Evolutionary conservation across 1,284 basidiomycete species (phyloP), one percentile per base, ranked within the genome.

Genomic region (Phylloporus sp.): DNA sequence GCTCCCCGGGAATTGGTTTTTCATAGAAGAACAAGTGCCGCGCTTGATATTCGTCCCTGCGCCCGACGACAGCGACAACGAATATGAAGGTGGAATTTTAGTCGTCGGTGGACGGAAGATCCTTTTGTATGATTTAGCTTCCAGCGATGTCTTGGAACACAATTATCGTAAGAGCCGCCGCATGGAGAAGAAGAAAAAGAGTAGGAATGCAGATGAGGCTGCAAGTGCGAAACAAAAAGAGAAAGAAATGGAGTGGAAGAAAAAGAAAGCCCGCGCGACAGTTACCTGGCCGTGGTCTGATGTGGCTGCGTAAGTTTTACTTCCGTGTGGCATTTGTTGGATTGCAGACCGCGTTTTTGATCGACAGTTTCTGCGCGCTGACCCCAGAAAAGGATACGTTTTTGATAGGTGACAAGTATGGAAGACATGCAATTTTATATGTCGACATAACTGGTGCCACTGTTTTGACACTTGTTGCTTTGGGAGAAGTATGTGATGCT

Each of bases 361-460:
- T 57, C 15, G 32, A 72, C 61, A 93, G 89, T 56, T 86, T 86
- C 78, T 87, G 85, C 70, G 69, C 80, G 10, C 73, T 88, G 39
- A 86, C 86, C 60, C 77, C 79, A 27, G 80, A 81, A 52, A 77
- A 83, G 19, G 77, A 82, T 20, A 83, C 86, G 49, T 87, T 90
- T 66, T 77, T 97, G 23, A 80, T 97, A 19, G 93, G 93, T 2
- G 96, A 97, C 74, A 83, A 84, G n/a, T 93, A 86, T 73, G 96
- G 96, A 23, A 87, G 88, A 62, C 82, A 95, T 17, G 86, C 88
- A 0, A 82, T 94, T 71, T 80, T 97, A 23, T 86, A 86, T 7
- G 77, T 93, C 66, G 84, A 89, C 64, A 69, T 63, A 49, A 80
- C 82, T 45, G 70, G 84, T 7, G 78, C 81, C 0, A 49, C 63